Percentiles rank a stretch among this genome's conserved stretches.
These are phyloP conservation scores for Oryza coarctata DNA, from an alignment of 176 grass and related monocot genomes.

Conservation along the genomic window DNA sequence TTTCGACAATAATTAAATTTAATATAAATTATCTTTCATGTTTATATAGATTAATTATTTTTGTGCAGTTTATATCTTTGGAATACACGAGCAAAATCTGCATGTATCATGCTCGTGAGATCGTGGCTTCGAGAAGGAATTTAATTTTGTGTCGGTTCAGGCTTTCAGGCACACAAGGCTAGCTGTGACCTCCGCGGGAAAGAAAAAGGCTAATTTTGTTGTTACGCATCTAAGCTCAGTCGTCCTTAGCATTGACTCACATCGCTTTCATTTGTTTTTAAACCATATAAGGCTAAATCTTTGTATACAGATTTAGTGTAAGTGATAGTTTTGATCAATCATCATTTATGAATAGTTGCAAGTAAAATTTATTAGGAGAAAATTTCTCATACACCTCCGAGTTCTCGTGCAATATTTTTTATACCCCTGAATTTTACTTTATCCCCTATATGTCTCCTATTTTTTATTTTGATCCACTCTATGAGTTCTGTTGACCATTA, in stretches of 20 bases:
- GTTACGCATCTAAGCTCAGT: slow-evolving; percentile 31
- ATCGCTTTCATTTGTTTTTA: neutral
- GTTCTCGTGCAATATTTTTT: too few species aligned
- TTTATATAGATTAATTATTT: neutral
- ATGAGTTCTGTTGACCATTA: too few species aligned
- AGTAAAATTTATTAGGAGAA: too few species aligned
- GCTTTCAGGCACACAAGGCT: neutral
- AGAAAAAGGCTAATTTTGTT: slow-evolving; percentile 28
- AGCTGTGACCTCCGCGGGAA: neutral
- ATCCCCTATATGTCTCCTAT: too few species aligned
- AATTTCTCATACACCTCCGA: too few species aligned
- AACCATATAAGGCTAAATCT: neutral
- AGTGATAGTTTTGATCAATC: too few species aligned
- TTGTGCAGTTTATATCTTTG: neutral
- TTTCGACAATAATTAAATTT: neutral
- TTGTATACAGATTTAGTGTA: too few species aligned
- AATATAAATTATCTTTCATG: neutral
- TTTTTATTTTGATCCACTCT: too few species aligned
- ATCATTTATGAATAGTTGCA: too few species aligned
- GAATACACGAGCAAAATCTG: slow-evolving; percentile 29
- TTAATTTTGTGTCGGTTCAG: neutral
- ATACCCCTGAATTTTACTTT: too few species aligned
- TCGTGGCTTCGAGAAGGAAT: neutral
- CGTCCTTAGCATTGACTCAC: neutral
- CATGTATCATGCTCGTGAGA: slow-evolving; percentile 13